A percentile compares a stretch with the other conserved stretches of the same genome.
Evolutionary conservation across 805 yeast genomes (phyloP).

Genomic region (Kazachstania martiniae): DNA sequence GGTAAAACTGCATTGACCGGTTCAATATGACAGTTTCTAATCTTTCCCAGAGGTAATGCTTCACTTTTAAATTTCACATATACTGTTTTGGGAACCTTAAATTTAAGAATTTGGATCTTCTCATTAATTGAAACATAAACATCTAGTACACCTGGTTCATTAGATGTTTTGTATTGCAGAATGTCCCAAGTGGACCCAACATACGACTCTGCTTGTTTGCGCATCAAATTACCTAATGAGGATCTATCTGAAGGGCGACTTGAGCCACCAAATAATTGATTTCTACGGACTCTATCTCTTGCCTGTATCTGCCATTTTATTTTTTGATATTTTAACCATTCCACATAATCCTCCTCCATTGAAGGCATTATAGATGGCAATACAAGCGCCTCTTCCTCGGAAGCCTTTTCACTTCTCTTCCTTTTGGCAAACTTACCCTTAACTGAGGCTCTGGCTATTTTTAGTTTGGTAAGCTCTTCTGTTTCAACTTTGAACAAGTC

Average conservation of each 20-base stretch:
- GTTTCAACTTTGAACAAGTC: conserved; percentile 39
- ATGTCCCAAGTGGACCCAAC: conserved; percentile 81
- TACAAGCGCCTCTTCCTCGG: conserved; percentile 37
- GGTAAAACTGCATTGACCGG: conserved; percentile 57
- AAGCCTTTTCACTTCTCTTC: conserved; percentile 26
- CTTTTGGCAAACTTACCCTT: conserved; percentile 25
- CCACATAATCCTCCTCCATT: conserved; percentile 54
- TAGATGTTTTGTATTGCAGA: conserved; percentile 52
- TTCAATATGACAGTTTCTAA: conserved; percentile 45
- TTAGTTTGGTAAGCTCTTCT: conserved; percentile 15
- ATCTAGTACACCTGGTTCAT: conserved; percentile 62
- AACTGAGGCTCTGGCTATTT: conserved; percentile 30
- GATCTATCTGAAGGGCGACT: conserved; percentile 43
- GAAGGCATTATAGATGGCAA: conserved; percentile 43
- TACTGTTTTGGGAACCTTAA: conserved; percentile 65
- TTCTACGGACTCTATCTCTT: conserved; percentile 61
- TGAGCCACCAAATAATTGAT: conserved; percentile 65
- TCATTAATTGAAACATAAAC: conserved; percentile 61
- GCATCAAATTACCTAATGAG: conserved; percentile 56
- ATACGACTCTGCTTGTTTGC: conserved; percentile 68
- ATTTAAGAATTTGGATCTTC: conserved; percentile 59
- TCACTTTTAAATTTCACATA: conserved; percentile 55
- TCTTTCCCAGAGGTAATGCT: conserved; percentile 29
- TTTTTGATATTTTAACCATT: conserved; percentile 66
- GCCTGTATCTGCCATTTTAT: conserved; percentile 78